Percentiles rank a stretch among this genome's conserved stretches.
These are phyloP conservation scores for Candida frijolesensis DNA, from an alignment of 1,139 yeast genomes.

Conservation along the genomic window DNA sequence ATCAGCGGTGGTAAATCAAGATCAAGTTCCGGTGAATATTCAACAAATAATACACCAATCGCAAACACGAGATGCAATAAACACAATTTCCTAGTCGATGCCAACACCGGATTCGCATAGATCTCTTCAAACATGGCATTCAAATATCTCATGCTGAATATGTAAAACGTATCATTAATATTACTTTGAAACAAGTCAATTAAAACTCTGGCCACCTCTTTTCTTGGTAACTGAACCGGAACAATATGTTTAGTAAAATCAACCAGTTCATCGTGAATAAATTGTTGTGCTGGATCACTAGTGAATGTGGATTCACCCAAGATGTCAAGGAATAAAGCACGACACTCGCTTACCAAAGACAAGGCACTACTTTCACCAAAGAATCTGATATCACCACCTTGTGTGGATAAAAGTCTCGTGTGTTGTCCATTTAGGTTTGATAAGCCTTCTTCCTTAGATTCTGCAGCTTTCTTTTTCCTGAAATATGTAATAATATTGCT, in stretches of 20 bases:
- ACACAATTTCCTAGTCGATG: constrained; percentile 13
- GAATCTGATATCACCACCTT: constrained; percentile 23
- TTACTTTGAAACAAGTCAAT: constrained; percentile 32
- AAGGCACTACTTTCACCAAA: constrained; percentile 30
- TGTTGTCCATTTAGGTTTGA: constrained; percentile 19
- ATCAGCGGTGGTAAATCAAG: constrained; percentile 20
- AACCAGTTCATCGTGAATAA: constrained; percentile 32
- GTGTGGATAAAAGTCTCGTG: constrained; percentile 21
- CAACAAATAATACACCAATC: constrained; percentile 35
- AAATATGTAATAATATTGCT: constrained; percentile 6
- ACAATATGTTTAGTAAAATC: constrained; percentile 22
- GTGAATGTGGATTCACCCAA: constrained; percentile 25
- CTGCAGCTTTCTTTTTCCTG: constrained; percentile 4
- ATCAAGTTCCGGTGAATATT: constrained; percentile 18
- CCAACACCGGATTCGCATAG: constrained; percentile 24
- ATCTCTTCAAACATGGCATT: constrained; percentile 23
- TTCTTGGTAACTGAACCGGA: constrained; percentile 25
- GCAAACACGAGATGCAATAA: constrained; percentile 40
- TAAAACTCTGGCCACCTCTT: constrained; percentile 26
- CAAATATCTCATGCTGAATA: constrained; percentile 33
- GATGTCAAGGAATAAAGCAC: constrained; percentile 21
- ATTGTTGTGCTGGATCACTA: constrained; percentile 34
- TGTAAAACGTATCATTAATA: constrained; percentile 36
- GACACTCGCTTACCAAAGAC: constrained; percentile 26
- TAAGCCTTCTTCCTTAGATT: constrained; percentile 14